Base-by-base conservation (phyloP, 163 green algal genomes). In the Coccomyxa subellipsoidea region DNA sequence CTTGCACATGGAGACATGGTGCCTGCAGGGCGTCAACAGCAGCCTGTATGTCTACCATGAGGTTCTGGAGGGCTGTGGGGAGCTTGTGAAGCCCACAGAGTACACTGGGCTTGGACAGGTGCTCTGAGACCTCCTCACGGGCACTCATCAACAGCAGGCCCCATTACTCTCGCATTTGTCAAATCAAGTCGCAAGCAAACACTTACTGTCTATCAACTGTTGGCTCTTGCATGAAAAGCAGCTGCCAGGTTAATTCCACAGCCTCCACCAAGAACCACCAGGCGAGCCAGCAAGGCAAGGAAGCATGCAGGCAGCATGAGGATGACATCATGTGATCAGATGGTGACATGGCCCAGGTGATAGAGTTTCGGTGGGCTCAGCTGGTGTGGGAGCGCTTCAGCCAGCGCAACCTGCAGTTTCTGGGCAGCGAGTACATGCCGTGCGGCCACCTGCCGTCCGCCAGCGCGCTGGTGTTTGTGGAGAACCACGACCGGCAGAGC, bases 401-500 rank as follows among this genome's bases (percentile, higher is more conserved):
- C 8, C 29, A 4, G 27, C 66, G 7, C 2, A 23, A 73, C 66
- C 66, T 73, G 66, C 66, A 73, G 66, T 73, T 73, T 36, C 66
- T 73, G 66, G 66, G 66, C 66, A 73, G 66, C 7, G 66, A 73
- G 66, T 73, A 73, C 66, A 32, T 73, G 66, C 66, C 66, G 21
- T 73, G 66, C 27, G 66, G 66, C 29, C 66, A 73, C 66, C 66
- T 73, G 66, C 6, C 66, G 21, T 73, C 66, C n/a, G 7, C 8
- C 29, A 35, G n/a, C 10, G 66, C 66, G 10, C 66, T 73, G 2
- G n/a, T 73, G 29, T 73, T 73, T 73, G 66, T 73, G 66, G 66
- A 73, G 66, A 73, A 73, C 66, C 66, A 73, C 32, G 66, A 73
- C 27, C 21, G 66, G 66, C 66, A 73, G 66, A 73, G 66, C 66